A percentile compares a stretch with the other conserved stretches of the same genome.
phyloP scores from a whole-genome alignment of 139 green algal genomes.

The Auxenochlorella pyrenoidosa region DNA sequence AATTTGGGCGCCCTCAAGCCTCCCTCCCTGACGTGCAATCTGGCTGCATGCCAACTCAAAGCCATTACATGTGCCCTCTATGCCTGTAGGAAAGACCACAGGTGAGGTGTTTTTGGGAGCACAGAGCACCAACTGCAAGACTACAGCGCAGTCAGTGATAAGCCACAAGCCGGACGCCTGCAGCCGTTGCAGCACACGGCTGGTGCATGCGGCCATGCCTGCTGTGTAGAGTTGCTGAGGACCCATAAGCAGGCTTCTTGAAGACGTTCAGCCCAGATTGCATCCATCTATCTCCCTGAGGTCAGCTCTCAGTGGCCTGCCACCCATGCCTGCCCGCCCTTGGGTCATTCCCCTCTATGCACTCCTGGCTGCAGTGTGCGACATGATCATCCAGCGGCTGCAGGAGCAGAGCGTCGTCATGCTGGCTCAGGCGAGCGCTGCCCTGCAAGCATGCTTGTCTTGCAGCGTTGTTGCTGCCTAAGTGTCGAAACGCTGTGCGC shows the following conservation, averaged over 20 bases:
- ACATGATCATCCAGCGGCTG: slow-evolving; percentile 93
- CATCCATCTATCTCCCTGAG: too few relatives aligned
- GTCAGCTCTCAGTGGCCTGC: too few relatives aligned
- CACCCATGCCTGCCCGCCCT: too few relatives aligned
- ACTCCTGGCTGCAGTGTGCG: slow-evolving; percentile 84
- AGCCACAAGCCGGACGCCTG: not conserved
- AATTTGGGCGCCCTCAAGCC: too few relatives aligned
- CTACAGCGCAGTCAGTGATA: not conserved
- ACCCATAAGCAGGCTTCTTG: not conserved
- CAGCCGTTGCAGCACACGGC: not conserved
- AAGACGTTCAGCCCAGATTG: not conserved
- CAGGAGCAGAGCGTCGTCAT: slow-evolving; percentile 91
- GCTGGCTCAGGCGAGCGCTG: slow-evolving; percentile 70
- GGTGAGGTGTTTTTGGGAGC: slow-evolving; percentile 2
- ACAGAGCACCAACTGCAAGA: too few relatives aligned
- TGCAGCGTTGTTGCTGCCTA: too few relatives aligned
- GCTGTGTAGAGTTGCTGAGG: not conserved
- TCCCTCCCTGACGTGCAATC: too few relatives aligned
- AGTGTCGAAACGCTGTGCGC: too few relatives aligned
- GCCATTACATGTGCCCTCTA: too few relatives aligned
- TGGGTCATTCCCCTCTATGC: not conserved
- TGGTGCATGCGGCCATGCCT: not conserved
- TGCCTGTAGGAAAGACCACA: slow-evolving; percentile 17
- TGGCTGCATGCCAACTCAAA: too few relatives aligned
- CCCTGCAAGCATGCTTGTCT: too few relatives aligned